Base-by-base conservation (phyloP, 805 yeast species). In the Debaryomyces prosopidis region DNA sequence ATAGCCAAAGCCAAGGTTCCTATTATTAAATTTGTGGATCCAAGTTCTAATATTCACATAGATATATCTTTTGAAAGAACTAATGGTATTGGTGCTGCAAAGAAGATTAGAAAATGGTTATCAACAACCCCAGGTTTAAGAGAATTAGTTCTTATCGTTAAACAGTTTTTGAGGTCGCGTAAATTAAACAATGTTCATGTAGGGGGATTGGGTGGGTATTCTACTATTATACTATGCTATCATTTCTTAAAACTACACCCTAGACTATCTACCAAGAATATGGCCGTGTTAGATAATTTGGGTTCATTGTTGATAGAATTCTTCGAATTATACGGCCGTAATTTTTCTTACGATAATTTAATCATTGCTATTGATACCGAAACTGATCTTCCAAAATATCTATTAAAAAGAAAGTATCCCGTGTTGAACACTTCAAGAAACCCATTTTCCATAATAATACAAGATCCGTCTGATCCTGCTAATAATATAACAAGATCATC, bases 131-230 rank as follows among this genome's bases (percentile, higher is more conserved):
- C 95, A 0, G 96, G 95, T 0, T 68, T 92, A 42, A 70, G 96
- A 51, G 96, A 90, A 58, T 66, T 92, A 40, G 95, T 86, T 1
- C 70, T 92, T 40, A 81, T 90, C 1, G 77, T 92, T 5, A 91
- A 94, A 65, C 96, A 88, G 60, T 92, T 91, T 58, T 72, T 92
- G 40, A 73, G 89, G 27, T 82, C 89, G 1, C 74, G 97, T 56
- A 80, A 77, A 46, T 70, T 91, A 49, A 89, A 90, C 57, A 86
- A 88, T 51, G 98, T 92, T 12, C 95, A 87, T 55, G 83, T 84
- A 17, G 99, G 99, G 42, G 98, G 98, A 0, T 69, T 92, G 5
- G 98, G 99, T 35, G 98, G 98, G 0, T 92, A 85, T 62, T 82
- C 97, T 6, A 87, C 89, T n/a, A 89, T 91, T 36, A 90, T 97